Evolutionary conservation across 345 rosid genomes (phyloP).

Genomic region (Turnera subulata): DNA sequence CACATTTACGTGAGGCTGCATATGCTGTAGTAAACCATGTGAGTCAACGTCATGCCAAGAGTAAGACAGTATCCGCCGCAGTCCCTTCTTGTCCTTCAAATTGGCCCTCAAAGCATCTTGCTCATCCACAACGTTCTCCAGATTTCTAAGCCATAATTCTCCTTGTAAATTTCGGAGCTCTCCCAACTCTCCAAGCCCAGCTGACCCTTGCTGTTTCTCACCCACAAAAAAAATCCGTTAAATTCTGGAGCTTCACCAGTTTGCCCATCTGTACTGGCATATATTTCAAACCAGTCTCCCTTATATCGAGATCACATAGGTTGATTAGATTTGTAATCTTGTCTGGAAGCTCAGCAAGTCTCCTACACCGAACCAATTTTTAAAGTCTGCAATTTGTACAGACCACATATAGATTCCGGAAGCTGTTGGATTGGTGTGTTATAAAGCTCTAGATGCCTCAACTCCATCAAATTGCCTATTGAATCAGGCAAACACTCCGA

Average conservation of each 20-base stretch:
- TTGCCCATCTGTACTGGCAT: conserved; percentile 11
- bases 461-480: no score
- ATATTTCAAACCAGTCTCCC: not conserved
- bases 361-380: not conserved
- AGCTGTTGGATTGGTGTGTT: not conserved
- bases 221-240: conserved; percentile 5
- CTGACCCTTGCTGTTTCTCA: not conserved
- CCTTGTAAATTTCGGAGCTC: not conserved
- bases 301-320: conserved; percentile 1
- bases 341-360: not conserved
- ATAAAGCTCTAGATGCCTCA: not conserved
- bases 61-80: not conserved
- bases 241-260: not conserved
- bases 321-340: not conserved
- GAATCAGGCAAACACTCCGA: no score
- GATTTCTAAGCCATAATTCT: not conserved
- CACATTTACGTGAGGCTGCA: no score
- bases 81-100: not conserved
- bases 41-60: not conserved
- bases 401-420: not conserved
- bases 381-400: not conserved
- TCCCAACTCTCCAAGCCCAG: conserved; percentile 5
- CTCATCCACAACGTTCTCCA: not conserved
- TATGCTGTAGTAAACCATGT: no score
- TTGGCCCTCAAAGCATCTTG: not conserved